Conservation (phyloP, 2,329 filamentous ascomycete species). For the Paraphaeosphaeria sporulosa region DNA sequence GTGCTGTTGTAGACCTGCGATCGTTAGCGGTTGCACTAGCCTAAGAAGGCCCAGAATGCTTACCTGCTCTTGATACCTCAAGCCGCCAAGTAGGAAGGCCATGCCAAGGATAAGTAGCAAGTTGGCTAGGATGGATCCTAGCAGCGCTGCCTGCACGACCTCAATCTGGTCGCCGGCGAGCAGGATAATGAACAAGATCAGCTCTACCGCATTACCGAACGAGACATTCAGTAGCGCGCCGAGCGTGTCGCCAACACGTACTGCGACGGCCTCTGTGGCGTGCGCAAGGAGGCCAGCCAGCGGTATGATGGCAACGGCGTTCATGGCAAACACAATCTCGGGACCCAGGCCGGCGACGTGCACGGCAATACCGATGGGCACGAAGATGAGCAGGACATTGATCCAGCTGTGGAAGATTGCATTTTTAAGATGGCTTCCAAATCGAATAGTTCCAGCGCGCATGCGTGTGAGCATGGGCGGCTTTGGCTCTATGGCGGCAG, state of each 20-base stretch:
- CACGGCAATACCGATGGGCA: slow-evolving; percentile 77
- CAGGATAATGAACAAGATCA: slow-evolving; percentile 58
- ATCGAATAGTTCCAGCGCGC: slow-evolving; percentile 58
- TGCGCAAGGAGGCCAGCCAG: slow-evolving; percentile 58
- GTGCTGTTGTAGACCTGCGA: slow-evolving; percentile 87
- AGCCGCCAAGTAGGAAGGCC: slow-evolving; percentile 85
- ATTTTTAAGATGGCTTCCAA: slow-evolving; percentile 64
- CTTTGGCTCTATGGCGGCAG: slow-evolving; percentile 61
- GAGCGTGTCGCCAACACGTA: slow-evolving; percentile 56
- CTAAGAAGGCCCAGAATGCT: slow-evolving; percentile 21
- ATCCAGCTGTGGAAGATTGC: slow-evolving; percentile 76
- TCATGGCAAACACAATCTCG: slow-evolving; percentile 59
- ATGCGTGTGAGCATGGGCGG: slow-evolving; percentile 59
- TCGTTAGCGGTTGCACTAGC: slow-evolving; percentile 21
- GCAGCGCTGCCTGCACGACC: slow-evolving; percentile 87
- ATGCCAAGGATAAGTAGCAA: slow-evolving; percentile 89
- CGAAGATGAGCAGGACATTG: slow-evolving; percentile 79
- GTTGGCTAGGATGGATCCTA: slow-evolving; percentile 90
- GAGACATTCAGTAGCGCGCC: slow-evolving; percentile 61
- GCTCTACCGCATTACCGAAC: slow-evolving; percentile 61
- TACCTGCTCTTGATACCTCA: slow-evolving; percentile 86
- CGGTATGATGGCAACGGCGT: slow-evolving; percentile 60
- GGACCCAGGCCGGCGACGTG: slow-evolving; percentile 54
- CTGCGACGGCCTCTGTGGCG: slow-evolving; percentile 59
- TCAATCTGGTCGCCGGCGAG: slow-evolving; percentile 75